phyloP scores from a whole-genome alignment of 345 rosid genomes.

The Triadica sebifera region DNA sequence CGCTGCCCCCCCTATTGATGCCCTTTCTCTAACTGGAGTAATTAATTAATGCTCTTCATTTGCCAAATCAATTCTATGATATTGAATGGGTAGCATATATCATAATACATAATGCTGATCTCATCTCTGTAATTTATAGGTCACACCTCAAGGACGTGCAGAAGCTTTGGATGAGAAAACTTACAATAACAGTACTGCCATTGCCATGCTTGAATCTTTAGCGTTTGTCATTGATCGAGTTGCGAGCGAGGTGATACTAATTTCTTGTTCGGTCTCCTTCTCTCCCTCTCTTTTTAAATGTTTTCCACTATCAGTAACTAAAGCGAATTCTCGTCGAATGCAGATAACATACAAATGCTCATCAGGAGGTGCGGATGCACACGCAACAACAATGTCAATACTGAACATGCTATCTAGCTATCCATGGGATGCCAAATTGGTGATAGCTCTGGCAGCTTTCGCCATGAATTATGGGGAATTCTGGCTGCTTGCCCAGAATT shows the following conservation, averaged over 20 bases:
- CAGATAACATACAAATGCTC: conserved; percentile 66
- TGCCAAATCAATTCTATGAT: too few species aligned
- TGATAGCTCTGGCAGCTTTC: conserved; percentile 68
- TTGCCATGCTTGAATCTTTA: conserved; percentile 39
- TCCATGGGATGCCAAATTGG: conserved; percentile 80
- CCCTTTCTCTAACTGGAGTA: conserved; percentile 33
- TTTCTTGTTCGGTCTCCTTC: neutral
- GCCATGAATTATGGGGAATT: conserved; percentile 82
- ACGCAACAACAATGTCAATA: conserved; percentile 54
- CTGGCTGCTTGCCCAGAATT: conserved; percentile 68
- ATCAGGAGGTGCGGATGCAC: conserved; percentile 55
- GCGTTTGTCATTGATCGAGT: conserved; percentile 62
- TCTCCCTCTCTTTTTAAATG: neutral
- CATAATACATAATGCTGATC: neutral
- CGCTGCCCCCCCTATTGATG: conserved; percentile 39
- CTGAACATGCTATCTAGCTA: conserved; percentile 48
- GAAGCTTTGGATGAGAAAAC: conserved; percentile 42
- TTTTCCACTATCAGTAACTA: neutral
- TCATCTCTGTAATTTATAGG: conserved; percentile 17
- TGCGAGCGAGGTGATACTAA: conserved; percentile 52
- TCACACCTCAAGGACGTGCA: conserved; percentile 4
- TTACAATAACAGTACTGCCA: conserved; percentile 20
- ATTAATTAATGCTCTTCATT: neutral
- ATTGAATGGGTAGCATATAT: too few species aligned
- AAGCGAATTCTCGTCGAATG: neutral